Base-by-base conservation (phyloP, 1,284 basidiomycete species). In the Spongiforma sp. region DNA sequence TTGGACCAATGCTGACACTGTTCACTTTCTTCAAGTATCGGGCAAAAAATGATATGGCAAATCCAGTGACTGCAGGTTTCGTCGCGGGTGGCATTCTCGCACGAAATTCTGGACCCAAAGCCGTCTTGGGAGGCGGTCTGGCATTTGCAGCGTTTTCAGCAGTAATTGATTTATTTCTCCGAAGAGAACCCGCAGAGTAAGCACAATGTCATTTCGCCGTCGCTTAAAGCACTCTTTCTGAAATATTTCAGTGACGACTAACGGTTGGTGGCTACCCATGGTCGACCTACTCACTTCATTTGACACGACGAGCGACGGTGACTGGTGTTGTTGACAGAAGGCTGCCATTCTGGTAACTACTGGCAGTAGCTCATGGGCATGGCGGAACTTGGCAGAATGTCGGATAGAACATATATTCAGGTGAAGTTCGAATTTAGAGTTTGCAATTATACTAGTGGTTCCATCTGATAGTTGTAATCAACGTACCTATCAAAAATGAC, bases 31-130 rank as follows among this genome's bases (percentile, higher is more conserved):
- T n/a, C n/a, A n/a, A 98, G 95, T 98, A 97, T 79, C 93, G 96
- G 61, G 95, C 94, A n/a, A 95, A 90, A 80, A 96, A n/a, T 73
- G 96, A 98, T 77, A 92, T 97, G 71, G 90, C 88, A 61, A 98
- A 98, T 76, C 85, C 90, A 71, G 80, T 94, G 71, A 79, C 86
- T n/a, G n/a, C n/a, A n/a, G n/a, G n/a, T n/a, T n/a, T n/a, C n/a
- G n/a, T n/a, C n/a, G 85, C 90, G 19, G 94, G 94, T 39, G 94
- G 91, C 50, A 81, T 95, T 24, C 86, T 98, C 7, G 95, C 95
- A 21, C 86, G 93, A 60, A 89, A 93, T 74, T 89, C 94, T 2
- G 95, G 93, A 3, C 93, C 94, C 12, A 91, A 86, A 76, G 94
- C 93, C n/a, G n/a, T 87, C 33, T 68, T 96, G 30, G 89, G 89